Conservation (phyloP, 2,329 filamentous ascomycete genomes). For the Claviceps spartinae region DNA sequence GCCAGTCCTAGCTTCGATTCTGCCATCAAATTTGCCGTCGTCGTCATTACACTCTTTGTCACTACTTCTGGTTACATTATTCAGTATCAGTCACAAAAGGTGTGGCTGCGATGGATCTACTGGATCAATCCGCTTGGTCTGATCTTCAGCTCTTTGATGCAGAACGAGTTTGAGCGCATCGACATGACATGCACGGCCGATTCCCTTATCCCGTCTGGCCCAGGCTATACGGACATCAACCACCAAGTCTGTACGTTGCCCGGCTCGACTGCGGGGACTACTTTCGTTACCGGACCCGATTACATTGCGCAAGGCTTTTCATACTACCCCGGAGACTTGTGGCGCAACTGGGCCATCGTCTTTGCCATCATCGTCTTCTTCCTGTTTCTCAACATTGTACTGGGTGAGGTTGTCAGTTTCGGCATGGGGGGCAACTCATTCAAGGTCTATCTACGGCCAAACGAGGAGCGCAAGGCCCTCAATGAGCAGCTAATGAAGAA, state of each 20-base stretch:
- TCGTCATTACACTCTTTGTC: constrained; percentile 71
- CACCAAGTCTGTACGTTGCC: constrained; percentile 72
- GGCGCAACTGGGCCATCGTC: constrained; percentile 77
- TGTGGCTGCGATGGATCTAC: constrained; percentile 70
- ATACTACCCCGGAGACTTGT: constrained; percentile 54
- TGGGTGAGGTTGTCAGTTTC: constrained; percentile 67
- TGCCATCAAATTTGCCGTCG: constrained; percentile 68
- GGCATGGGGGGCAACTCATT: constrained; percentile 71
- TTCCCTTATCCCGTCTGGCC: constrained; percentile 58
- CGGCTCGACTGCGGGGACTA: constrained; percentile 54
- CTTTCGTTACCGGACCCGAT: constrained; percentile 46
- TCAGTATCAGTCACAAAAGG: constrained; percentile 59
- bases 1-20: constrained; percentile 71
- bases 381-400: constrained; percentile 58
- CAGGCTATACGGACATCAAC: constrained; percentile 54
- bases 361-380: constrained; percentile 63
- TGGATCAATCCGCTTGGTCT: constrained; percentile 65
- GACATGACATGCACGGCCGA: constrained; percentile 54
- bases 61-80: constrained; percentile 75
- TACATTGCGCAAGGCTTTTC: constrained; percentile 59
- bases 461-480: constrained; percentile 50
- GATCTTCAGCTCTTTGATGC: constrained; percentile 66
- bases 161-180: constrained; percentile 66
- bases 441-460: constrained; percentile 61
- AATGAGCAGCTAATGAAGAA: constrained; percentile 50